Evolutionary conservation across 352 stramenopile species (phyloP).

Genomic region (Pythium pyrilobum): DNA sequence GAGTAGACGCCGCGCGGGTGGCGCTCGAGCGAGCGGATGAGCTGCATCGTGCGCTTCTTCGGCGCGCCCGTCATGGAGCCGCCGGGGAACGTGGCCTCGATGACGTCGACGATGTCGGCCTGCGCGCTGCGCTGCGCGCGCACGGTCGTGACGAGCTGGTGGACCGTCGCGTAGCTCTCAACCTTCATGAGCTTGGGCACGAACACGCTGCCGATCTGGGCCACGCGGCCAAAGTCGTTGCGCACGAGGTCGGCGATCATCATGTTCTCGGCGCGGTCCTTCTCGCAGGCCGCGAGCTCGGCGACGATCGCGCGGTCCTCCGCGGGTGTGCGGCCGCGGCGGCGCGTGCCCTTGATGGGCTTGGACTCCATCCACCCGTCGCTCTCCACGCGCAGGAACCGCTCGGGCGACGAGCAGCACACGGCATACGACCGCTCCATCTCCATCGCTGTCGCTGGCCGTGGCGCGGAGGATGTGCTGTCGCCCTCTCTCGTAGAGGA

Average conservation of each 20-base stretch:
- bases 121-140: conserved; percentile 55
- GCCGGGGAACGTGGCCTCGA: conserved; percentile 94
- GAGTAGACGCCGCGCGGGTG: conserved; percentile 93
- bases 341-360: conserved; percentile 95
- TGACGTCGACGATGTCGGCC: conserved; percentile 82
- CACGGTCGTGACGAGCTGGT: conserved; percentile 97
- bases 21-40: conserved; percentile 92
- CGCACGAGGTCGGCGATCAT: conserved; percentile 98
- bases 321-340: conserved; percentile 30
- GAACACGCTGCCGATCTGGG: conserved; percentile 87
- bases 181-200: conserved; percentile 93
- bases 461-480: not conserved
- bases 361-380: conserved; percentile 92
- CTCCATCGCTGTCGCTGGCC: not conserved
- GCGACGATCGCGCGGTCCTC: conserved; percentile 63
- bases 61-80: conserved; percentile 98
- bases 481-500: no score
- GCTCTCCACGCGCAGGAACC: conserved; percentile 82
- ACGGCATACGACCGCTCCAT: conserved; percentile 73
- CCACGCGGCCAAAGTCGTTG: conserved; percentile 95
- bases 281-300: conserved; percentile 81
- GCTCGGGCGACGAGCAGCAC: conserved; percentile 95
- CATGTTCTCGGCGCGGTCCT: conserved; percentile 96
- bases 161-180: conserved; percentile 95
- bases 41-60: conserved; percentile 95